These are phyloP conservation scores for Casuarina cunninghamiana DNA, from an alignment of 306 rosid genomes.

Conservation along the genomic window DNA sequence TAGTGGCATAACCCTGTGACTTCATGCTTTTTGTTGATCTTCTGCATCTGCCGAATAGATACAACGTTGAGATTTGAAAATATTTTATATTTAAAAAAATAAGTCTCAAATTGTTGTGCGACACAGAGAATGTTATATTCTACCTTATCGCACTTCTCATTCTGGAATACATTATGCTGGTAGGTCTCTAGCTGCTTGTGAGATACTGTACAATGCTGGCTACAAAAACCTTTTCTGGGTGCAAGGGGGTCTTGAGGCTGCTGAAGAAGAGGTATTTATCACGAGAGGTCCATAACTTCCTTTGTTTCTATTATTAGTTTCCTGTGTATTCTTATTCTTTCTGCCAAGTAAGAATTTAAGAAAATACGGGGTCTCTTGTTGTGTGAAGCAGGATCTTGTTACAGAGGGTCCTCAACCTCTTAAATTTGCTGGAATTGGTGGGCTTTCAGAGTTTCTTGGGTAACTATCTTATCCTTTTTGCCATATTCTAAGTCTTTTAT, in stretches of 20 bases:
- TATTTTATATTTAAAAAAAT: not conserved
- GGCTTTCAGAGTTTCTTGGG: slow-evolving; percentile 92
- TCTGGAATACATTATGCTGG: slow-evolving; percentile 31
- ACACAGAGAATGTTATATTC: not conserved
- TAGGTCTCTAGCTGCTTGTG: slow-evolving; percentile 94
- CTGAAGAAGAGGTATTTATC: slow-evolving; percentile 77
- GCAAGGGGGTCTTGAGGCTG: slow-evolving; percentile 90
- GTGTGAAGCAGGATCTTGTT: slow-evolving; percentile 72
- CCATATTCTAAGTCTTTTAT: slow-evolving; percentile 11
- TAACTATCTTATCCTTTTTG: slow-evolving; percentile 31
- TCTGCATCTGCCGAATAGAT: not conserved
- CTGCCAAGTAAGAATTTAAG: slow-evolving; percentile 15
- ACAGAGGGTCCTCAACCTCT: slow-evolving; percentile 86
- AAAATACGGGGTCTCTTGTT: slow-evolving; percentile 24
- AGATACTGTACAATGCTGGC: slow-evolving; percentile 75
- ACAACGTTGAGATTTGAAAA: not conserved
- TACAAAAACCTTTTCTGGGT: slow-evolving; percentile 91
- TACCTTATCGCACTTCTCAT: not conserved
- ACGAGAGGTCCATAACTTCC: not conserved
- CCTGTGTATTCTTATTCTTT: slow-evolving; percentile 3
- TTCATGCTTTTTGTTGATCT: not conserved
- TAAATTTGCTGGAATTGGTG: slow-evolving; percentile 90
- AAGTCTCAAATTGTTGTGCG: slow-evolving; percentile 12
- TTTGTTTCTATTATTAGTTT: slow-evolving; percentile 18
- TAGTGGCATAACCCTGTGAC: not conserved